These are phyloP conservation scores for Heliamphora exappendiculata DNA, from an alignment of 148 eudicot genomes.

Conservation along the genomic window DNA sequence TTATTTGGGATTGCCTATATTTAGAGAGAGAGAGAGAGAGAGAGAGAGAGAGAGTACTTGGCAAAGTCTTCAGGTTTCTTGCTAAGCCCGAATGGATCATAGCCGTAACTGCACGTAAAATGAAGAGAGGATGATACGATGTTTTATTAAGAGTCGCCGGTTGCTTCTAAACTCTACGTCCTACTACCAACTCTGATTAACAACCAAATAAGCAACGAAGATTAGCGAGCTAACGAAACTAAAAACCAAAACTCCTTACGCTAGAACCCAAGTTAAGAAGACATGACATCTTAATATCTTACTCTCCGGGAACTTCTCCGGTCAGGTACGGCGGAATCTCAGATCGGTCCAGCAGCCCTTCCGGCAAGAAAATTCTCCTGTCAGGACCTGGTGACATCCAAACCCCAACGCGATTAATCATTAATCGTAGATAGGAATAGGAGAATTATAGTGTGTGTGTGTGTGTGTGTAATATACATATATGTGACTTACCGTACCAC, in stretches of 20 bases:
- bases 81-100: conserved; percentile 95
- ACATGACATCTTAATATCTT: conserved; percentile 13
- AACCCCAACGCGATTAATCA: too few species aligned
- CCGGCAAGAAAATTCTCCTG: conserved; percentile 92
- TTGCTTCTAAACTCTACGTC: too few species aligned
- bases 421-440: too few species aligned
- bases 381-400: conserved; percentile 77
- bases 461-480: too few species aligned
- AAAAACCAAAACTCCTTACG: too few species aligned
- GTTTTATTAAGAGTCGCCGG: too few species aligned
- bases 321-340: conserved; percentile 90
- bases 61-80: conserved; percentile 97
- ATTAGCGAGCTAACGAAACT: not conserved
- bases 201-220: not conserved
- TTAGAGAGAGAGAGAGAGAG: not conserved
- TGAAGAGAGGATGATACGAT: too few species aligned
- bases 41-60: conserved; percentile 40
- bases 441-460: too few species aligned
- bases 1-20: too few species aligned
- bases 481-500: conserved; percentile 66
- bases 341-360: conserved; percentile 82
- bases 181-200: not conserved
- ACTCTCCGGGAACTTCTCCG: conserved; percentile 99
- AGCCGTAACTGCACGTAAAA: conserved; percentile 74
- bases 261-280: too few species aligned